These are phyloP conservation scores for Sporothrix pallida DNA, from an alignment of 2,329 filamentous ascomycete species.

Conservation along the genomic window DNA sequence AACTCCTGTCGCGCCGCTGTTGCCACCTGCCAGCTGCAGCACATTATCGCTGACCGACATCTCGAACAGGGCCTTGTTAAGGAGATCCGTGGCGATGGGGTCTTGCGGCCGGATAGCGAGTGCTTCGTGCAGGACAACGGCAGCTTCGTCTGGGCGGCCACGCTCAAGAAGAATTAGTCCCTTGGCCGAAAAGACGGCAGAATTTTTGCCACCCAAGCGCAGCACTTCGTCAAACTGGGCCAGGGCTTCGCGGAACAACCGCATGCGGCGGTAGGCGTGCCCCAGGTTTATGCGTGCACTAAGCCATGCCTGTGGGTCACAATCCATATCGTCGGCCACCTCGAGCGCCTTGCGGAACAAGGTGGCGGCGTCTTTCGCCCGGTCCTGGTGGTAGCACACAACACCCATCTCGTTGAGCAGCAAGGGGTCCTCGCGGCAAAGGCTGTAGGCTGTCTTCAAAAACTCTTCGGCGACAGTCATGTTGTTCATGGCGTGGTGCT, in stretches of 20 bases:
- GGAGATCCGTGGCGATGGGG: constrained; percentile 77
- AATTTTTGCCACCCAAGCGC: constrained; percentile 78
- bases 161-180: constrained; percentile 84
- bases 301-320: constrained; percentile 81
- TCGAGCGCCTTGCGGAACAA: constrained; percentile 79
- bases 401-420: constrained; percentile 95
- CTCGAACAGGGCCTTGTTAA: constrained; percentile 73
- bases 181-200: constrained; percentile 79
- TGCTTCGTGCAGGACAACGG: constrained; percentile 82
- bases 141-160: constrained; percentile 74
- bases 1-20: not conserved
- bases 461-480: constrained; percentile 94
- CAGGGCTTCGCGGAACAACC: constrained; percentile 73
- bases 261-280: constrained; percentile 79
- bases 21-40: constrained; percentile 31
- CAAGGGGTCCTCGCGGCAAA: constrained; percentile 84
- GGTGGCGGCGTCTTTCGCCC: constrained; percentile 73
- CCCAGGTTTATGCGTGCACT: constrained; percentile 86
- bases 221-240: constrained; percentile 86
- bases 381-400: constrained; percentile 91
- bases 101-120: constrained; percentile 80
- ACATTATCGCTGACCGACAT: constrained; percentile 53
- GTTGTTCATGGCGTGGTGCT: constrained; percentile 95
- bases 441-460: constrained; percentile 81
- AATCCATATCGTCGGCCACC: constrained; percentile 79